Conservation (phyloP, 2,329 filamentous ascomycete species). For the Cladophialophora carrionii region DNA sequence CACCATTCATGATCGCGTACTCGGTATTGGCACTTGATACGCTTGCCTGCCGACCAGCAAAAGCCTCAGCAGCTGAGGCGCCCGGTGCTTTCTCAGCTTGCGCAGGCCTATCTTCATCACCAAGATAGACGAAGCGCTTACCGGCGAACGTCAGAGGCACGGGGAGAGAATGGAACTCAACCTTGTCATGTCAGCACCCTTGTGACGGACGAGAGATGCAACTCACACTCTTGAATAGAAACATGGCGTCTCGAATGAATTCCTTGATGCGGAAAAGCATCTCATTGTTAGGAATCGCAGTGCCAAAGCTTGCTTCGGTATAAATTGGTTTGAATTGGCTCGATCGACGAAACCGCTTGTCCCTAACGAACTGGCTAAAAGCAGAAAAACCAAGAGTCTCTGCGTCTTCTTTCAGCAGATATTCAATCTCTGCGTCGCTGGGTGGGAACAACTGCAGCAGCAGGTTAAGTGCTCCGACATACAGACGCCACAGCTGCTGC, state of each 20-base stretch:
- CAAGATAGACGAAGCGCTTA: slow-evolving; percentile 25
- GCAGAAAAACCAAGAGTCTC: slow-evolving; percentile 68
- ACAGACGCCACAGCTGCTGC: slow-evolving; percentile 67
- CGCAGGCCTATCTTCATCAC: slow-evolving; percentile 1
- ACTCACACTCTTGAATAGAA: slow-evolving; percentile 57
- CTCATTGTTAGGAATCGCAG: slow-evolving; percentile 57
- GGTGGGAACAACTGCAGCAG: slow-evolving; percentile 64
- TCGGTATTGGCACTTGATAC: neutral
- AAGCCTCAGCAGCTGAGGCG: slow-evolving; percentile 2
- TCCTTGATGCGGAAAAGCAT: slow-evolving; percentile 69
- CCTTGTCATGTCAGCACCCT: slow-evolving; percentile 27
- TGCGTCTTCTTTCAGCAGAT: slow-evolving; percentile 70
- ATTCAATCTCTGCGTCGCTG: slow-evolving; percentile 58
- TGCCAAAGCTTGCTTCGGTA: slow-evolving; percentile 22
- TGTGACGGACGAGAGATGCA: slow-evolving; percentile 20
- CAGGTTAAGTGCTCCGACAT: slow-evolving; percentile 64
- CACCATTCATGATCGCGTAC: slow-evolving; percentile 40
- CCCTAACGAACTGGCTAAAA: slow-evolving; percentile 51
- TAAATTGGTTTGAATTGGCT: slow-evolving; percentile 55
- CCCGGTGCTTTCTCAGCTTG: neutral
- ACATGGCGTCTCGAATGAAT: slow-evolving; percentile 64
- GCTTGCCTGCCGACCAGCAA: no score
- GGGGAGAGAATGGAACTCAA: slow-evolving; percentile 15
- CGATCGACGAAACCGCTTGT: slow-evolving; percentile 46
- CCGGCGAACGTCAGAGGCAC: slow-evolving; percentile 30